Percentiles rank a stretch among this genome's conserved stretches.
These are phyloP conservation scores for Alternaria angustiovoidea DNA, from an alignment of 2,329 filamentous ascomycete genomes.

Conservation along the genomic window DNA sequence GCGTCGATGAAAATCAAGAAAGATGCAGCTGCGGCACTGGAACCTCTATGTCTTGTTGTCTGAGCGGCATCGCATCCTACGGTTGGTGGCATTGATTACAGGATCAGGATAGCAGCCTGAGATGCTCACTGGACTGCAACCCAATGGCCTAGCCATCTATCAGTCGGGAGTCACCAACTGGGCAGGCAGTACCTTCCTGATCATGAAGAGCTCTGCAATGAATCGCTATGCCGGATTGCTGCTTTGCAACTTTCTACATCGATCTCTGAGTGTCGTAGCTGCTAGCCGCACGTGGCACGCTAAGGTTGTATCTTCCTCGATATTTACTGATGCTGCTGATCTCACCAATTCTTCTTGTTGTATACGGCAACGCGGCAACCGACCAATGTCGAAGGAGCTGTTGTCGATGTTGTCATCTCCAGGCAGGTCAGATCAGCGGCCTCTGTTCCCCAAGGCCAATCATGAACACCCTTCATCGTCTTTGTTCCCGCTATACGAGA, in stretches of 20 bases:
- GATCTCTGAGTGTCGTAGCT: not conserved
- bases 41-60: accelerated
- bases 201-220: not conserved
- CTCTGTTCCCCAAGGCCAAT: not conserved
- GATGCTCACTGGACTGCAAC: not conserved
- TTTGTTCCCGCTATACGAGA: not conserved
- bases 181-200: not conserved
- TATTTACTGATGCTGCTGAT: not conserved
- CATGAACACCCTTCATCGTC: not conserved
- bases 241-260: not conserved
- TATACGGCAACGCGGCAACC: not conserved
- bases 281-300: not conserved
- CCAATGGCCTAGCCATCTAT: not conserved
- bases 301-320: not conserved
- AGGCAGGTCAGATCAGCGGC: not conserved
- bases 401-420: not conserved
- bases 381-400: not conserved
- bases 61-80: not conserved
- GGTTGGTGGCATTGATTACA: not conserved
- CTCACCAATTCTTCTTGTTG: not conserved
- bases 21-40: not conserved
- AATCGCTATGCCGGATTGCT: not conserved
- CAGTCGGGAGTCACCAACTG: not conserved
- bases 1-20: no score
- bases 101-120: not conserved